Percentiles rank a stretch among this genome's conserved stretches.
phyloP scores from a whole-genome alignment of 2,329 filamentous ascomycete species.

The Aspergillus glaucus region DNA sequence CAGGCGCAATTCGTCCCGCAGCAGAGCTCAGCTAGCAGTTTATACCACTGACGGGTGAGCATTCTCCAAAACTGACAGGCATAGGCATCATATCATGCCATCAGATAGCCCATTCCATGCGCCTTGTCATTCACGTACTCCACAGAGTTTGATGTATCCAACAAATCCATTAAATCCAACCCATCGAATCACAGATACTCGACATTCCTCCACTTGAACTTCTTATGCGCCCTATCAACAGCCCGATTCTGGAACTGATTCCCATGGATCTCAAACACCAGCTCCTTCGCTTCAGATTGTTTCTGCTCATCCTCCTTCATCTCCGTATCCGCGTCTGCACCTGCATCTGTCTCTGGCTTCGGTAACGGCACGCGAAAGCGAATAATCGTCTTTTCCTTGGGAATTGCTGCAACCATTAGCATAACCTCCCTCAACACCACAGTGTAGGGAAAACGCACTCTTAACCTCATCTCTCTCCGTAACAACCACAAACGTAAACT shows the following conservation, averaged over 20 bases:
- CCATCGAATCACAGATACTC: slow-evolving; percentile 48
- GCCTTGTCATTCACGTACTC: neutral
- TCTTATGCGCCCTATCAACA: slow-evolving; percentile 79
- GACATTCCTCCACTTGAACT: slow-evolving; percentile 81
- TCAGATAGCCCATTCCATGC: too few relatives aligned
- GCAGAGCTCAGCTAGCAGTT: too few relatives aligned
- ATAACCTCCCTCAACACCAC: neutral
- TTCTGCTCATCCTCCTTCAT: slow-evolving; percentile 7
- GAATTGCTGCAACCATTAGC: slow-evolving; percentile 49
- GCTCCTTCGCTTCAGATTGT: slow-evolving; percentile 29
- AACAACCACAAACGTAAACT: slow-evolving; percentile 78
- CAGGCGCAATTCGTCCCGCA: too few relatives aligned
- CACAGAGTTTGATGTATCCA: neutral
- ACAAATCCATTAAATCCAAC: neutral
- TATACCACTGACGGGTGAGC: too few relatives aligned
- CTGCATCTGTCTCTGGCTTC: neutral
- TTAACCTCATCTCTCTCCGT: slow-evolving; percentile 66
- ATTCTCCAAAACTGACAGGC: too few relatives aligned
- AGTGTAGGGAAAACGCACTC: slow-evolving; percentile 35
- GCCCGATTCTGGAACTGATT: slow-evolving; percentile 79
- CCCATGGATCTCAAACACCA: slow-evolving; percentile 81
- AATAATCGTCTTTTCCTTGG: slow-evolving; percentile 87
- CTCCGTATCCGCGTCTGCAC: slow-evolving; percentile 14
- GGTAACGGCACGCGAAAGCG: slow-evolving; percentile 60
- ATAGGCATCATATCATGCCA: too few relatives aligned